phyloP scores from a whole-genome alignment of 2,329 filamentous ascomycete species.

The Apiospora sp. region DNA sequence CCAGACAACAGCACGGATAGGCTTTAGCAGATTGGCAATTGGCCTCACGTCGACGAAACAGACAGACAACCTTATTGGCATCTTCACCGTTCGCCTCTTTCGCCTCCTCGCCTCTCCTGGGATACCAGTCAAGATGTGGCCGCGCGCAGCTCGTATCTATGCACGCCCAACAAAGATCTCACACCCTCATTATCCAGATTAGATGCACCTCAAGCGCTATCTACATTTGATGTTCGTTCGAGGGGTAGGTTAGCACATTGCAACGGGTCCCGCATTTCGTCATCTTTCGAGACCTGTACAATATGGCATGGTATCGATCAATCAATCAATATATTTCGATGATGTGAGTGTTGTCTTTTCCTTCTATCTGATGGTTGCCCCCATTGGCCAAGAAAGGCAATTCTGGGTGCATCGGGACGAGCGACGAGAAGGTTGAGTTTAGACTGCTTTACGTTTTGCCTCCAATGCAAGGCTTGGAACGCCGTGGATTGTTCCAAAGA shows the following conservation, averaged over 20 bases:
- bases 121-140: not conserved
- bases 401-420: not conserved
- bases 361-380: not conserved
- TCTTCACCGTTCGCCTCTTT: constrained; percentile 17
- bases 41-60: constrained; percentile 2
- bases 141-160: constrained; percentile 7
- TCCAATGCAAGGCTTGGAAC: not conserved
- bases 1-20: not conserved
- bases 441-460: constrained; percentile 1
- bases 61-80: constrained; percentile 5
- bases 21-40: constrained; percentile 1
- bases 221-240: not conserved
- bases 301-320: not conserved
- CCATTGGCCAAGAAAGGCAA: constrained; percentile 8
- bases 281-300: not conserved
- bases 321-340: not conserved
- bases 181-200: not conserved
- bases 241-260: not conserved
- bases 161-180: constrained; percentile 8
- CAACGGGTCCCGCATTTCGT: constrained; percentile 1
- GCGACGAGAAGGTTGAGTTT: constrained; percentile 15
- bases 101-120: not conserved
- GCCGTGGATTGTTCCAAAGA: not conserved
- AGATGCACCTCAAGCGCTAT: not conserved
- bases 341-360: not conserved